Base-by-base conservation (phyloP, 345 rosid genomes). In the Gossypium ekmanianum region DNA sequence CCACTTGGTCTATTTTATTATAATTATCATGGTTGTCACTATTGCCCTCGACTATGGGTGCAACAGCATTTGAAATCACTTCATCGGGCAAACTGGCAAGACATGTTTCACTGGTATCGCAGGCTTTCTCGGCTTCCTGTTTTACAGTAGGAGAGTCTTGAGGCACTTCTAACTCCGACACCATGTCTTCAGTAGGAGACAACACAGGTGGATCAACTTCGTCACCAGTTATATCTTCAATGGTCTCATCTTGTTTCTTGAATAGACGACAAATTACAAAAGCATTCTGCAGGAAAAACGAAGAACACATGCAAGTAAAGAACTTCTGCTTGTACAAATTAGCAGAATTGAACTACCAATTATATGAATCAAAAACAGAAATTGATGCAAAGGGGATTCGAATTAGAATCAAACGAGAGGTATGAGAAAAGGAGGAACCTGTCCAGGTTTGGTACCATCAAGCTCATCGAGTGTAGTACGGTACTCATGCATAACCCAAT, bases 401-500 rank as follows among this genome's bases (percentile, higher is more conserved):
- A 52, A 52, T 52, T 14, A 11, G 51, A 9, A 47, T 1, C 16
- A 22, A 58, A 58, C 11, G 16, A 24, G 8, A 10, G n/a, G 0
- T 17, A 59, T 24, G 24, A 47, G 22, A n/a, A 22, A 1, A n/a
- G 17, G 4, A 67, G n/a, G 5, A 76, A 89, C 98, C 97, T 94
- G 98, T 67, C 94, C 97, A 57, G 97, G 97, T 44, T 85, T 83
- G 22, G 89, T 86, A 56, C 97, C 97, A 45, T 83, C 87, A 18
- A 92, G 89, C 50, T 93, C 96, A 2, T 84, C 72, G 43, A 83
- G 81, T 0, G 90, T 87, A 17, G 98, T 83, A 3, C 97, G 96
- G 77, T 92, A 92, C 85, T 94, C 98, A 26, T 94, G 98, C 88
- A 93, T 88, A 55, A 94, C 90, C 98, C 98, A 94, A 55, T 82